Conservation (phyloP, 768 basidiomycete species). For the Termitomyces sp. region DNA sequence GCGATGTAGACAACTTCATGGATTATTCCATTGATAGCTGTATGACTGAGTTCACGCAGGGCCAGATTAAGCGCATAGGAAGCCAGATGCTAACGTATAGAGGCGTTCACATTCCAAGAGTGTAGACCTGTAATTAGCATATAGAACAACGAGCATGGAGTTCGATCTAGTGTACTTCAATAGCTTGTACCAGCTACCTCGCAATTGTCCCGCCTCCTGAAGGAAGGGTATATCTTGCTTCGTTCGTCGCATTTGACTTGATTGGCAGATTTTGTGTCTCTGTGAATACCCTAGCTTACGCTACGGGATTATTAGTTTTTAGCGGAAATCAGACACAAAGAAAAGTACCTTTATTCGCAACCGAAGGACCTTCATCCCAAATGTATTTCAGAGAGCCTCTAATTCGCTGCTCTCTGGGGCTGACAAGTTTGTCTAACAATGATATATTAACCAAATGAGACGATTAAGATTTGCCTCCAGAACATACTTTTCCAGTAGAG, state of each 20-base stretch:
- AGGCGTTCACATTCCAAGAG: conserved; percentile 21
- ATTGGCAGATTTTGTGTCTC: background rate
- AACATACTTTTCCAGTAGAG: conserved; percentile 73
- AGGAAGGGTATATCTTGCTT: background rate
- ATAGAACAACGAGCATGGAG: background rate
- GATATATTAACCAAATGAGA: conserved; percentile 1
- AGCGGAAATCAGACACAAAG: background rate
- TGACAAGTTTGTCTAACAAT: conserved; percentile 53
- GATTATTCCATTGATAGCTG: conserved; percentile 42
- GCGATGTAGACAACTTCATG: conserved; percentile 35
- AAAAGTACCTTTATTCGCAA: conserved; percentile 11
- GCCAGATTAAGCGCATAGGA: conserved; percentile 31
- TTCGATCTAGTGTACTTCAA: background rate
- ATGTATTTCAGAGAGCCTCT: conserved; percentile 68
- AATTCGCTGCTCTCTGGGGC: conserved; percentile 55
- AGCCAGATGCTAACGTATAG: conserved; percentile 37
- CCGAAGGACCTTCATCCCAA: conserved; percentile 60
- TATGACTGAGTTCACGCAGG: conserved; percentile 39
- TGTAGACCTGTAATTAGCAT: background rate
- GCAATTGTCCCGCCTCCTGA: background rate
- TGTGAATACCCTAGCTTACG: background rate
- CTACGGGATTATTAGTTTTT: background rate
- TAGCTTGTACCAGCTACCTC: background rate
- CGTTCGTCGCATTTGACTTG: background rate
- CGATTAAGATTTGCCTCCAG: background rate